Percentiles rank a stretch among this genome's conserved stretches.
Conservation (phyloP, 2,329 filamentous ascomycete species). For the Alternaria sp. region DNA sequence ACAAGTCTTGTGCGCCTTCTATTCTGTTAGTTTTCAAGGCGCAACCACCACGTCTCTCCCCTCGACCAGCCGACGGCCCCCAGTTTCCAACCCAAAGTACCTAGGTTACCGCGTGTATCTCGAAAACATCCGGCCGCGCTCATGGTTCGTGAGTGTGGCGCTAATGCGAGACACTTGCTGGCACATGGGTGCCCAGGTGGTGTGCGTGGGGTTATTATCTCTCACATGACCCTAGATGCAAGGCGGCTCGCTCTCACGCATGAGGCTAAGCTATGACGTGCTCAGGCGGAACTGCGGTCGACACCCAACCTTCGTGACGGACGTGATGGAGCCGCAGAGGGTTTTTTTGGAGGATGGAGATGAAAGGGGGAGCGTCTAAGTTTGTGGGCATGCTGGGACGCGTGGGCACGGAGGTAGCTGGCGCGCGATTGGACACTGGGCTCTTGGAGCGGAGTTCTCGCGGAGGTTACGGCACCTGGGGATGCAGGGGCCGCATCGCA, state of each 20-base stretch:
- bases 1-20: background rate
- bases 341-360: background rate
- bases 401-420: constrained; percentile 10
- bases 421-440: constrained; percentile 15
- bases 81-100: background rate
- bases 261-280: constrained; percentile 15
- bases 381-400: constrained; percentile 3
- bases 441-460: constrained; percentile 5
- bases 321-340: background rate
- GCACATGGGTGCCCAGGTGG: constrained; percentile 2
- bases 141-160: background rate
- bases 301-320: background rate
- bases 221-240: background rate
- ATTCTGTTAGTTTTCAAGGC: background rate
- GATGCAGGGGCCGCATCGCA: constrained; percentile 12
- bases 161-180: constrained; percentile 13
- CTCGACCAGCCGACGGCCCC: background rate
- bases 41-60: background rate
- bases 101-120: background rate
- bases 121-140: background rate
- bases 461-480: constrained; percentile 7
- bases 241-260: constrained; percentile 9
- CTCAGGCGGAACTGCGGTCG: background rate
- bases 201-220: background rate
- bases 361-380: background rate